These are phyloP conservation scores for Panicum hallii DNA, from an alignment of 202 grass and related monocot genomes.

Conservation along the genomic window DNA sequence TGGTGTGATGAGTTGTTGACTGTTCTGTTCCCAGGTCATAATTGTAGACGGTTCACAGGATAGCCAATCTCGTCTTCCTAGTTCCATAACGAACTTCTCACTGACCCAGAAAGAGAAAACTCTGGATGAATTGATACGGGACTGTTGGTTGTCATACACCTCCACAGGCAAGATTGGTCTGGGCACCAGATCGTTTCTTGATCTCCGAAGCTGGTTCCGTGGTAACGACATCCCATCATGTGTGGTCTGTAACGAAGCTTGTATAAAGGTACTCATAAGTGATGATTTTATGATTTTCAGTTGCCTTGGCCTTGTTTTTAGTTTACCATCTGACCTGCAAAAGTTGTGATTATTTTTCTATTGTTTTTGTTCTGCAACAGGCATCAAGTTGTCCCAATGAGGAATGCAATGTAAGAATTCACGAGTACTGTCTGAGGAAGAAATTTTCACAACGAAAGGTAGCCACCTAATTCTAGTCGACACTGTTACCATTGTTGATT, in stretches of 20 bases:
- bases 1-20: background rate
- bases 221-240: conserved; percentile 80
- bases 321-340: background rate
- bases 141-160: conserved; percentile 71
- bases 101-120: conserved; percentile 90
- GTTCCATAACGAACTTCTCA: conserved; percentile 76
- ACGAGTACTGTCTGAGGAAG: conserved; percentile 85
- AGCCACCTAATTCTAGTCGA: background rate
- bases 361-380: conserved; percentile 47
- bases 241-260: conserved; percentile 87
- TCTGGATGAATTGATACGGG: conserved; percentile 71
- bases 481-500: background rate
- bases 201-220: conserved; percentile 81
- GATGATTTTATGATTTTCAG: conserved; percentile 3
- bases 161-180: conserved; percentile 73
- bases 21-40: conserved; percentile 50
- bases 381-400: conserved; percentile 75
- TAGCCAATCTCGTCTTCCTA: conserved; percentile 59
- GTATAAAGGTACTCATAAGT: conserved; percentile 68
- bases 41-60: conserved; percentile 56
- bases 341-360: background rate
- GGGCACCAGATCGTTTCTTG: conserved; percentile 86
- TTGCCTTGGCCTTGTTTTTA: conserved; percentile 22
- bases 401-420: conserved; percentile 76
- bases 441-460: conserved; percentile 63